Percentiles rank a stretch among this genome's conserved stretches.
These are phyloP conservation scores for Neobulgaria alba DNA, from an alignment of 2,329 filamentous ascomycete genomes.

Conservation along the genomic window DNA sequence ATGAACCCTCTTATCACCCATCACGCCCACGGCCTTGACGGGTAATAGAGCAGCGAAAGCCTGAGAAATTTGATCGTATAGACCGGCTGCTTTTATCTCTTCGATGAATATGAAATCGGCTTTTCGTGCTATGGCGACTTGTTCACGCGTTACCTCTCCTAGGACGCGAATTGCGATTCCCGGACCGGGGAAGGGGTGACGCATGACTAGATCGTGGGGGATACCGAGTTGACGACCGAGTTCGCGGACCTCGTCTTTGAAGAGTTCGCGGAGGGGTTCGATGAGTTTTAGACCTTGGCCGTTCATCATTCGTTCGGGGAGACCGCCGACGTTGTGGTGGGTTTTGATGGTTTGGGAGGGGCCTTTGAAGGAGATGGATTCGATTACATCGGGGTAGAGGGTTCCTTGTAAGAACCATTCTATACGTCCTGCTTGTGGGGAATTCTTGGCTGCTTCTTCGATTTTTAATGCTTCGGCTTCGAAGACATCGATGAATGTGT, in stretches of 20 bases:
- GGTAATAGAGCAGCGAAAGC: conserved; percentile 62
- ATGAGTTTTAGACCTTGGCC: conserved; percentile 55
- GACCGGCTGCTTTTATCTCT: conserved; percentile 62
- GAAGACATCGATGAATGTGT: conserved; percentile 72
- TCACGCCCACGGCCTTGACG: conserved; percentile 56
- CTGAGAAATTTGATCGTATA: conserved; percentile 65
- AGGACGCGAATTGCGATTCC: conserved; percentile 63
- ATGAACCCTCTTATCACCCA: conserved; percentile 60
- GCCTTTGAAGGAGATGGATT: conserved; percentile 63
- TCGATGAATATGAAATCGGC: conserved; percentile 73
- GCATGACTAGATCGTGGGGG: conserved; percentile 65
- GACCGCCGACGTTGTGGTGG: conserved; percentile 61
- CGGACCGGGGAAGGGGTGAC: conserved; percentile 70
- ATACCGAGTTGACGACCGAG: conserved; percentile 64
- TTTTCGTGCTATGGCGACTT: conserved; percentile 69
- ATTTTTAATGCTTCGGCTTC: conserved; percentile 70
- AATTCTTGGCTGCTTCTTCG: conserved; percentile 60
- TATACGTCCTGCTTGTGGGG: conserved; percentile 62
- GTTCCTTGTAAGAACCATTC: conserved; percentile 78
- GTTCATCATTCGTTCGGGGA: conserved; percentile 47
- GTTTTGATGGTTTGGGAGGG: conserved; percentile 66
- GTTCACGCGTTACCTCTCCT: conserved; percentile 73
- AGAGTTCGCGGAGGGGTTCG: conserved; percentile 70
- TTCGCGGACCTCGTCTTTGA: conserved; percentile 74
- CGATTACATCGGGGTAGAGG: conserved; percentile 57